Evolutionary conservation across 306 rosid species (phyloP).

Genomic region (Quercus bicolor): DNA sequence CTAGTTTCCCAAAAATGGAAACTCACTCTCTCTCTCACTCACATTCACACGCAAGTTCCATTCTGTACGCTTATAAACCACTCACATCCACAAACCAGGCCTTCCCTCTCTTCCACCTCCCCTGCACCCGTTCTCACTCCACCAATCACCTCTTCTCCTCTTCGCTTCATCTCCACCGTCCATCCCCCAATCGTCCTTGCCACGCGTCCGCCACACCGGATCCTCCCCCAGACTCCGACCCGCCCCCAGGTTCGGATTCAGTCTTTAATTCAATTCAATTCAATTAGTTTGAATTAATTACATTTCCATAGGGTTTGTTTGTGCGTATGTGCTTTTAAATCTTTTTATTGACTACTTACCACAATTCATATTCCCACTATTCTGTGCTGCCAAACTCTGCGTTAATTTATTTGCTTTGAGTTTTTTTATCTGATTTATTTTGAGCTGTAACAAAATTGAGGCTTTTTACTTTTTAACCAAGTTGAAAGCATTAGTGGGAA

Average conservation of each 20-base stretch:
- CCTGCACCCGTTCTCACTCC: slow-evolving; percentile 9
- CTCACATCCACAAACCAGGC: not conserved
- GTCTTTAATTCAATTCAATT: too few species aligned
- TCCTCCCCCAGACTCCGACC: slow-evolving; percentile 47
- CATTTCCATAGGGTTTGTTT: not conserved
- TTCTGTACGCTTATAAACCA: not conserved
- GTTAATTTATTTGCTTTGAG: too few species aligned
- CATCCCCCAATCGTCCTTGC: slow-evolving; percentile 31
- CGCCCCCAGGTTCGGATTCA: slow-evolving; percentile 35
- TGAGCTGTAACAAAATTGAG: too few species aligned
- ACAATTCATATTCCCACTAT: too few species aligned
- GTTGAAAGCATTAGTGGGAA: too few species aligned
- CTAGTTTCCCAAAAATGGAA: slow-evolving; percentile 33
- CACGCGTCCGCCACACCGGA: slow-evolving; percentile 36
- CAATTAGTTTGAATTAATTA: not conserved
- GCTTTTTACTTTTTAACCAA: too few species aligned
- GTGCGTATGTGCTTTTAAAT: not conserved
- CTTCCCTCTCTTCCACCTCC: slow-evolving; percentile 9
- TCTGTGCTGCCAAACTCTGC: too few species aligned
- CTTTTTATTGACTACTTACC: too few species aligned
- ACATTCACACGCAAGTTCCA: not conserved
- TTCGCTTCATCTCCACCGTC: slow-evolving; percentile 27
- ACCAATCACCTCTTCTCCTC: slow-evolving; percentile 13
- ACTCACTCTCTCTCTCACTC: slow-evolving; percentile 8
- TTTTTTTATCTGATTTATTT: too few species aligned